A percentile compares a stretch with the other conserved stretches of the same genome.
Evolutionary conservation across 1,284 basidiomycete genomes (phyloP).

Genomic region (Pseudozyma pruni): DNA sequence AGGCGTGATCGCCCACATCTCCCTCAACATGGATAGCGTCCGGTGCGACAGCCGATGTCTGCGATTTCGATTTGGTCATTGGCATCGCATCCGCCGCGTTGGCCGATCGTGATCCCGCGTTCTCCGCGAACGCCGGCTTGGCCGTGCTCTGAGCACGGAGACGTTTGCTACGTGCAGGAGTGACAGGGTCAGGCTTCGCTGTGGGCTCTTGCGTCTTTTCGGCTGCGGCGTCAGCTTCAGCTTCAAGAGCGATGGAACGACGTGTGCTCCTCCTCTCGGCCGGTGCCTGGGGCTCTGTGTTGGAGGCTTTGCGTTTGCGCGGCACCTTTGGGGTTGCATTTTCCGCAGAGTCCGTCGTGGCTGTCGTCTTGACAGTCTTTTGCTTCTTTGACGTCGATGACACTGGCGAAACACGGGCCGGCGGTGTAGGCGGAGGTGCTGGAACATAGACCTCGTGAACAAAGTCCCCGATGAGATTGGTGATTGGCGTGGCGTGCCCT

Average conservation of each 20-base stretch:
- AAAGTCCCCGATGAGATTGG: constrained; percentile 53
- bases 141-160: constrained; percentile 20
- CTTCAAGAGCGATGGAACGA: constrained; percentile 14
- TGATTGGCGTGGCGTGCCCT: constrained; percentile 9
- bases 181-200: neutral
- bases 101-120: neutral
- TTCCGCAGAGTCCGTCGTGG: constrained; percentile 5
- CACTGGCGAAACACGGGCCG: constrained; percentile 4
- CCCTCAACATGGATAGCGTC: constrained; percentile 70
- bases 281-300: constrained; percentile 8
- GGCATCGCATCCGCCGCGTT: constrained; percentile 3
- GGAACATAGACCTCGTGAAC: constrained; percentile 37
- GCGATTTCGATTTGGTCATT: constrained; percentile 19
- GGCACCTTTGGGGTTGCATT: constrained; percentile 4
- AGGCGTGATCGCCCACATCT: constrained; percentile 77
- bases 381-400: constrained; percentile 4
- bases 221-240: constrained; percentile 5
- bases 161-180: constrained; percentile 19
- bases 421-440: constrained; percentile 5
- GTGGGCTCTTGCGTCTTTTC: neutral
- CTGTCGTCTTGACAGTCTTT: neutral
- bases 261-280: constrained; percentile 33
- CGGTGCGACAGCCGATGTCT: constrained; percentile 63
- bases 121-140: neutral
- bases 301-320: constrained; percentile 33